phyloP scores from a whole-genome alignment of 2,329 filamentous ascomycete genomes.

The Tympanopsis confertula region DNA sequence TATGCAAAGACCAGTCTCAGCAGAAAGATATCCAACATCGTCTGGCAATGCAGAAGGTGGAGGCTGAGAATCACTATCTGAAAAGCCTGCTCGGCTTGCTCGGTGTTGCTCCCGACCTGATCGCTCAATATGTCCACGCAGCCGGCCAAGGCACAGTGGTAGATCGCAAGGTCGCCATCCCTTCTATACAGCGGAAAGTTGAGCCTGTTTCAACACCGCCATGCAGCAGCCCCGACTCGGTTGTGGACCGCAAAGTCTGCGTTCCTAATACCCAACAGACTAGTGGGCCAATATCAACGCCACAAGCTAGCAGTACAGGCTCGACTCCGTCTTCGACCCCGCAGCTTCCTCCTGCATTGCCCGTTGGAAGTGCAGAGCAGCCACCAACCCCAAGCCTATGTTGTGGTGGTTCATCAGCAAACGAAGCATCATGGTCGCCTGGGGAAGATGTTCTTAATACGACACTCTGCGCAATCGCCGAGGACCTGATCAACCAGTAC shows the following conservation, averaged over 20 bases:
- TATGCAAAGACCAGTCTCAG: slow-evolving; percentile 13
- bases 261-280: too few relatives aligned
- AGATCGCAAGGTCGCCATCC: slow-evolving; percentile 19
- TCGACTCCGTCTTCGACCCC: too few relatives aligned
- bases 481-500: slow-evolving; percentile 15
- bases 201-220: neutral
- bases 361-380: too few relatives aligned
- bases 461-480: slow-evolving; percentile 22
- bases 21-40: slow-evolving; percentile 18
- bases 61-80: slow-evolving; percentile 16
- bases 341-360: too few relatives aligned
- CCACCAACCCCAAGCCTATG: too few relatives aligned
- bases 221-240: too few relatives aligned
- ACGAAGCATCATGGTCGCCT: neutral
- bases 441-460: slow-evolving; percentile 16
- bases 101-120: neutral
- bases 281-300: too few relatives aligned
- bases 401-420: too few relatives aligned
- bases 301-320: too few relatives aligned
- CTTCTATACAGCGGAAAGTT: slow-evolving; percentile 11
- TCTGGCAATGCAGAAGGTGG: slow-evolving; percentile 16
- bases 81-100: neutral
- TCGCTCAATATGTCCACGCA: neutral
- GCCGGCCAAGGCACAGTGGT: too few relatives aligned
- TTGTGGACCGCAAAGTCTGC: too few relatives aligned